Evolutionary conservation across 352 stramenopile genomes (phyloP).

Genomic region (Phytopythium litorale): DNA sequence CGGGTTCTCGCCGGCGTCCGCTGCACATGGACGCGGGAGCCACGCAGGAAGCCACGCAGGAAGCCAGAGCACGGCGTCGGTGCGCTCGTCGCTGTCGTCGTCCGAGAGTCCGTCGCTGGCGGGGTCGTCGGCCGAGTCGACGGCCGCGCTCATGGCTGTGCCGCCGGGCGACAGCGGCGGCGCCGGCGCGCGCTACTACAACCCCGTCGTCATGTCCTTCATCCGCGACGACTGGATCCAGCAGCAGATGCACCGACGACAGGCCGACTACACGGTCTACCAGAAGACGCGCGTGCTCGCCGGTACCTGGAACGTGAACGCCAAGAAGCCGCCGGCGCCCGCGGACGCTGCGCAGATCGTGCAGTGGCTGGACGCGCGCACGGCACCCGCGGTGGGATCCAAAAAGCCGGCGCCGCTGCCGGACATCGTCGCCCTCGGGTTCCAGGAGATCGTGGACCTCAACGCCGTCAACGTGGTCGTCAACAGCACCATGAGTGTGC

Average conservation of each 20-base stretch:
- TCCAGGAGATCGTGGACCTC: slow-evolving; percentile 99
- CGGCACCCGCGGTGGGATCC: slow-evolving; percentile 3
- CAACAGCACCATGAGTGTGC: slow-evolving; percentile 91
- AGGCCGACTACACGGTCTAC: slow-evolving; percentile 64
- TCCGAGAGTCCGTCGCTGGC: not conserved
- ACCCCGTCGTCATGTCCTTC: slow-evolving; percentile 79
- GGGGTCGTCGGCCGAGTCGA: not conserved
- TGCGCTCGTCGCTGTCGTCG: not conserved
- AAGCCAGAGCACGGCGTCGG: not conserved
- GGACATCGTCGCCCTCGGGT: slow-evolving; percentile 71
- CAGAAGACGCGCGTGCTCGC: slow-evolving; percentile 54
- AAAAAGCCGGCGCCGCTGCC: slow-evolving; percentile 16
- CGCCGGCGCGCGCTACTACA: slow-evolving; percentile 66
- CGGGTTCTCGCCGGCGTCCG: not conserved
- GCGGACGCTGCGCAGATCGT: slow-evolving; percentile 48
- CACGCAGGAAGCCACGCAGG: not conserved
- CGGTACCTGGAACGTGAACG: slow-evolving; percentile 99
- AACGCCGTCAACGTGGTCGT: slow-evolving; percentile 99
- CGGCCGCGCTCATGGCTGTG: not conserved
- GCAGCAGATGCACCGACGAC: slow-evolving; percentile 59
- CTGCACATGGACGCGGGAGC: not conserved
- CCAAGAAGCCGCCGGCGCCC: slow-evolving; percentile 93
- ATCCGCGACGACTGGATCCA: slow-evolving; percentile 89
- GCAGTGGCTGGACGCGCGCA: slow-evolving; percentile 59
- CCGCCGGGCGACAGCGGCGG: not conserved